Percentiles rank a stretch among this genome's conserved stretches.
phyloP scores from a whole-genome alignment of 768 basidiomycete species.

The Trametes coccinea region DNA sequence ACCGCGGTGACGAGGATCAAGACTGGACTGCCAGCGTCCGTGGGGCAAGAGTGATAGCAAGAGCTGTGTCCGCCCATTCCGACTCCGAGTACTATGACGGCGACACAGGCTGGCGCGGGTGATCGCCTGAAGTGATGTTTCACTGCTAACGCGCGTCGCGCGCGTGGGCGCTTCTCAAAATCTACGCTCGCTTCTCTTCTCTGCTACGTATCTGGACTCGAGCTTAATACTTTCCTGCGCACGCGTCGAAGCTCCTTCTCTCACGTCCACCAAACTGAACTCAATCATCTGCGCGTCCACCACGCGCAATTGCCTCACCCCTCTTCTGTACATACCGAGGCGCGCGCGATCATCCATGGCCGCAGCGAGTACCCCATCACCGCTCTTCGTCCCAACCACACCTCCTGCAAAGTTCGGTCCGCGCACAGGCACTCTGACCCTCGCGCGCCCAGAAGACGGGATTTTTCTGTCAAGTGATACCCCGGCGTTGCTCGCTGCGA shows the following conservation, averaged over 20 bases:
- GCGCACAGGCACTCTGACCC: conserved; percentile 23
- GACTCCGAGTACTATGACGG: too few relatives aligned
- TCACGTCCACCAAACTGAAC: neutral
- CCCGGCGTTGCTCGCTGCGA: conserved; percentile 60
- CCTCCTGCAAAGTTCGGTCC: conserved; percentile 21
- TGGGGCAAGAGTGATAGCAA: too few relatives aligned
- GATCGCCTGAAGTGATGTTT: too few relatives aligned
- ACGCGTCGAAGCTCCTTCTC: neutral
- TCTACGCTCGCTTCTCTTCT: neutral
- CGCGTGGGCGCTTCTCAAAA: neutral
- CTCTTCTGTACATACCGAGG: neutral
- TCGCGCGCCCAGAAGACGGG: conserved; percentile 20
- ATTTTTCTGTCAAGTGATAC: conserved; percentile 47
- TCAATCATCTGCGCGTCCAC: neutral
- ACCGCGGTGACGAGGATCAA: too few relatives aligned
- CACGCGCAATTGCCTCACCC: neutral
- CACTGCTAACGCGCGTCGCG: conserved; percentile 3
- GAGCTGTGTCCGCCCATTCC: too few relatives aligned
- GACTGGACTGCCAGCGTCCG: too few relatives aligned
- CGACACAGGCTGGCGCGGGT: too few relatives aligned
- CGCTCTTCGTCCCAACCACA: conserved; percentile 6
- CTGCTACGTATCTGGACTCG: too few relatives aligned
- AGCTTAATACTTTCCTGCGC: too few relatives aligned
- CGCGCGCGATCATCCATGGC: conserved; percentile 9
- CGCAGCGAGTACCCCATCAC: neutral